Percentiles rank a stretch among this genome's conserved stretches.
Evolutionary conservation across 2,329 filamentous ascomycete genomes (phyloP).

Genomic region (Pseudogymnoascus sp.): DNA sequence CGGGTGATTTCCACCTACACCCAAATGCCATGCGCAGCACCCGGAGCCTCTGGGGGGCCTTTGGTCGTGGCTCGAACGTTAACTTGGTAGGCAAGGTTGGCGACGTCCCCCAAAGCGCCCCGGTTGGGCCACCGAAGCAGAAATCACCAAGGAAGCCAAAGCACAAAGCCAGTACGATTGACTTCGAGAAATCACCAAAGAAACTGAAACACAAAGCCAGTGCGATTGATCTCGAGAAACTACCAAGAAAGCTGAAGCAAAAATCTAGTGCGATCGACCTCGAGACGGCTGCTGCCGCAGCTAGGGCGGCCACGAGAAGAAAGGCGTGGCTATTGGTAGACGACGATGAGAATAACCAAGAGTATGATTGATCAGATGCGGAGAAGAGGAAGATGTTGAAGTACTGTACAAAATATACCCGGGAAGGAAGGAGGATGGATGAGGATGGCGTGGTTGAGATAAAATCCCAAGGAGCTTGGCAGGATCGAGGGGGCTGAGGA

Average conservation of each 20-base stretch:
- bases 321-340: neutral
- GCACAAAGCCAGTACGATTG: neutral
- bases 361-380: neutral
- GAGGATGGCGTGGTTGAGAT: neutral
- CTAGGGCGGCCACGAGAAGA: neutral
- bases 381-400: neutral
- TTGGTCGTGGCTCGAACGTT: neutral
- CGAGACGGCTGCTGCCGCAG: neutral
- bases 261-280: neutral
- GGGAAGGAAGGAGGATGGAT: neutral
- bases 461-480: neutral
- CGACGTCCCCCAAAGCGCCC: neutral
- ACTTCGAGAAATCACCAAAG: neutral
- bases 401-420: neutral
- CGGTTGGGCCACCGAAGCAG: neutral
- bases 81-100: neutral
- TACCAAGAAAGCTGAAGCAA: neutral
- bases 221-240: neutral
- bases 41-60: neutral
- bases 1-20: neutral
- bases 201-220: neutral
- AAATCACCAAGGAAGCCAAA: neutral
- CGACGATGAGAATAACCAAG: neutral
- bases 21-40: neutral
- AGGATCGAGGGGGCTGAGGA: neutral